Base-by-base conservation (phyloP, 768 basidiomycete species). In the Agaricus blazei region DNA sequence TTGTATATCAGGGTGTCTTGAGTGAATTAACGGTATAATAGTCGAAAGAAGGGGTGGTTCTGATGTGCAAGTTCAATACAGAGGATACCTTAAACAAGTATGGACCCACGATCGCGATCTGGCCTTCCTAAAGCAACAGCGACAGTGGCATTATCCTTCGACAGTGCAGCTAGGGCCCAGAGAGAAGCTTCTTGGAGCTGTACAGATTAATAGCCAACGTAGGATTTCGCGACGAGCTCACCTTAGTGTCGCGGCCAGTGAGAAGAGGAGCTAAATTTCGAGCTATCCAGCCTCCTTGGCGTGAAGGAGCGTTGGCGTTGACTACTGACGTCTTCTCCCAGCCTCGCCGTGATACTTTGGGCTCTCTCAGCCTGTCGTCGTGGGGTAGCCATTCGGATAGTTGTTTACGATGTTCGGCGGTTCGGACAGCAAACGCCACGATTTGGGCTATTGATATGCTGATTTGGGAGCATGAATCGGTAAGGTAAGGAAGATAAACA, bases 111-210 rank as follows among this genome's bases (percentile, higher is more conserved):
- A 48, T 81, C 83, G 2, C 68, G 59, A 9, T 67, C 58, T 2
- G 71, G 59, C 59, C 75, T 85, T 1, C 72, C 66, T 3, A 90
- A 67, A 0, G 71, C 73, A 9, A 58, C 64, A 3, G 87, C 82
- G 0, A 89, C 72, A 4, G 68, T 58, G 0, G 74, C 62, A 51
- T 84, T 88, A 52, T 90, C 88, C 60, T 81, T 82, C 7, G 79
- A 77, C 8, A 93, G 68, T 1, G 87, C 76, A 2, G 84, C 87
- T 26, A 93, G 70, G 0, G 85, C 90, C 29, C 66, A 72, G 3
- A 90, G 65, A 0, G 76, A 81, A 0, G 85, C 83, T 66, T 89
- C 88, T 64, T 88, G 84, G 2, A 80, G 67, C 85, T 88, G 59
- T 9, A 45, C 11, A 26, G 50, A 29, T 40, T 49, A 56, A 48